phyloP scores from a whole-genome alignment of 1,284 basidiomycete genomes.

The Vanrija humicola region DNA sequence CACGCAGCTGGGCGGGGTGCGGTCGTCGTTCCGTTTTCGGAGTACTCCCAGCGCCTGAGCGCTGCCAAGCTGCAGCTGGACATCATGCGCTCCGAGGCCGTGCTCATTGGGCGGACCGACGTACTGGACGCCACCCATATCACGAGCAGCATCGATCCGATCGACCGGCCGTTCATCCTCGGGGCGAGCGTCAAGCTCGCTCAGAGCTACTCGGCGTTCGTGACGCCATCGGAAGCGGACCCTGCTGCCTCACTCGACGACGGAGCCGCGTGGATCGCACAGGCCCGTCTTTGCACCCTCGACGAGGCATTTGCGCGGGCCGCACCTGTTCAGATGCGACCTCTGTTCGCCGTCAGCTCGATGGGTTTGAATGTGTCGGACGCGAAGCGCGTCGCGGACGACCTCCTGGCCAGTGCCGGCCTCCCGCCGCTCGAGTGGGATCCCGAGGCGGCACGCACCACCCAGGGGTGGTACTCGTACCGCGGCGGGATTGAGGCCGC shows the following conservation, averaged over 20 bases:
- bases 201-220: too few species aligned
- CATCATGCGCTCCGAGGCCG: slow-evolving; percentile 61
- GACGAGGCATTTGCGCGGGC: slow-evolving; percentile 51
- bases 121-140: slow-evolving; percentile 82
- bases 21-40: slow-evolving; percentile 17
- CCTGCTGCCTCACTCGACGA: slow-evolving; percentile 50
- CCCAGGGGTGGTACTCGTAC: slow-evolving; percentile 89
- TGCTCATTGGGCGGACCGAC: slow-evolving; percentile 85
- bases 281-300: slow-evolving; percentile 47
- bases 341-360: slow-evolving; percentile 62
- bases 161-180: slow-evolving; percentile 67
- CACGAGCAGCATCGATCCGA: slow-evolving; percentile 73
- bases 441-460: slow-evolving; percentile 87
- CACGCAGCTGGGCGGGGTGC: slow-evolving; percentile 2
- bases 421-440: slow-evolving; percentile 72
- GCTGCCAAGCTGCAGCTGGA: slow-evolving; percentile 21
- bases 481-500: slow-evolving; percentile 56
- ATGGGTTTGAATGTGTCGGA: slow-evolving; percentile 69
- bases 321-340: slow-evolving; percentile 52
- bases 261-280: not conserved
- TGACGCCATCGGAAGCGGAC: too few species aligned
- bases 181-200: slow-evolving; percentile 52
- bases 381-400: slow-evolving; percentile 66
- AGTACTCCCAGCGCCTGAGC: slow-evolving; percentile 13
- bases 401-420: slow-evolving; percentile 53